Percentiles rank a stretch among this genome's conserved stretches.
Conservation (phyloP, 2,329 filamentous ascomycete genomes). For the Mycocentrospora acerina region DNA sequence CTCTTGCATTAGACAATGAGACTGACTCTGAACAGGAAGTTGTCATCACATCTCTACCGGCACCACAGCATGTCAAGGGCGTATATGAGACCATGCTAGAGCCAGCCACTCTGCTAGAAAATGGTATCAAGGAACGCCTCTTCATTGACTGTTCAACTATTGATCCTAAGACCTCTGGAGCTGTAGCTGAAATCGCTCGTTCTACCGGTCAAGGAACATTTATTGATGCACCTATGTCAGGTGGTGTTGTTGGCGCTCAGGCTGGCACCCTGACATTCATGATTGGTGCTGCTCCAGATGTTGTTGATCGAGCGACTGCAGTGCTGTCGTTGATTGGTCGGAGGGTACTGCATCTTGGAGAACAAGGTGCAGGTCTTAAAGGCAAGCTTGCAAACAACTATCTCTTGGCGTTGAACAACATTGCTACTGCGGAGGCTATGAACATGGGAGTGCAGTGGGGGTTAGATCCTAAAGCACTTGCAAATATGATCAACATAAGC, state of each 20-base stretch:
- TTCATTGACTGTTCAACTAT: slow-evolving; percentile 98
- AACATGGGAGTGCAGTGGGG: slow-evolving; percentile 65
- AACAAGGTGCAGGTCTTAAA: slow-evolving; percentile 80
- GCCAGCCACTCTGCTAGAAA: slow-evolving; percentile 53
- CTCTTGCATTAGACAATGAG: slow-evolving; percentile 1
- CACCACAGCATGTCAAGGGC: slow-evolving; percentile 80
- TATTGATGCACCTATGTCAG: slow-evolving; percentile 95
- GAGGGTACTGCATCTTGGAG: slow-evolving; percentile 81
- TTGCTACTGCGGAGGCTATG: slow-evolving; percentile 67
- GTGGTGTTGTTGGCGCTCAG: slow-evolving; percentile 86
- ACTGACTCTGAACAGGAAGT: slow-evolving; percentile 63
- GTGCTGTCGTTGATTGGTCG: slow-evolving; percentile 82
- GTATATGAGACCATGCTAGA: slow-evolving; percentile 78
- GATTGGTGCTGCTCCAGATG: slow-evolving; percentile 69
- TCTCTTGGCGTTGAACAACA: slow-evolving; percentile 90
- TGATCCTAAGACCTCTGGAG: slow-evolving; percentile 79
- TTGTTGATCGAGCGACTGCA: slow-evolving; percentile 66
- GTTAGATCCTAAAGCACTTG: slow-evolving; percentile 66
- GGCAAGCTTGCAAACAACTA: slow-evolving; percentile 98
- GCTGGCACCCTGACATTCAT: slow-evolving; percentile 94
- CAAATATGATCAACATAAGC: slow-evolving; percentile 86
- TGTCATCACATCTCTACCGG: slow-evolving; percentile 85
- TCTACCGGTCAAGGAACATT: slow-evolving; percentile 71
- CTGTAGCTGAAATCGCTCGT: slow-evolving; percentile 71
- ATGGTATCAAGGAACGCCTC: slow-evolving; percentile 62